phyloP scores from a whole-genome alignment of 225 moss, liverwort and hornwort genomes.

The Sphagnum tenellum region DNA sequence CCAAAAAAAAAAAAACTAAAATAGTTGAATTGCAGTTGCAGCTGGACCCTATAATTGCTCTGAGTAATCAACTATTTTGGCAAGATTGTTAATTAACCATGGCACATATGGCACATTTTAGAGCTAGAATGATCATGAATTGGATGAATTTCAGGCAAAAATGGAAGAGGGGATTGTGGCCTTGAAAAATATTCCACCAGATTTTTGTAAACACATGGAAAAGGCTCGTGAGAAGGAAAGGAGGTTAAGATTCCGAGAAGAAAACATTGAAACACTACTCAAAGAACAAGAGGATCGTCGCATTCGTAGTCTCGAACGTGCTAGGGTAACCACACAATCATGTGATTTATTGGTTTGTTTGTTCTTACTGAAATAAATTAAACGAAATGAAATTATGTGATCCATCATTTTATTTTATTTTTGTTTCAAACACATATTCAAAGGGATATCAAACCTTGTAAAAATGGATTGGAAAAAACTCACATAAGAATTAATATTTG shows the following conservation, averaged over 20 bases:
- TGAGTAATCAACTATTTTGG: too few relatives aligned
- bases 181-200: constrained; percentile 47
- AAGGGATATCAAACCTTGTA: neutral
- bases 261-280: constrained; percentile 44
- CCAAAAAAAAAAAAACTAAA: too few relatives aligned
- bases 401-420: neutral
- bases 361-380: neutral
- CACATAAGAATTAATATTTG: neutral
- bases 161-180: constrained; percentile 62
- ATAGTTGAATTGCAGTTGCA: too few relatives aligned
- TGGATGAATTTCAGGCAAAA: constrained; percentile 33
- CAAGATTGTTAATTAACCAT: too few relatives aligned
- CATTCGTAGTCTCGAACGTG: constrained; percentile 59
- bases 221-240: constrained; percentile 78
- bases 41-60: too few relatives aligned
- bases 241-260: constrained; percentile 60
- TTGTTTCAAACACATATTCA: neutral
- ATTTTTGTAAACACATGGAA: constrained; percentile 60
- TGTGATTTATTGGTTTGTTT: too few relatives aligned
- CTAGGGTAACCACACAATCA: constrained; percentile 21
- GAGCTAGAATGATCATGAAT: neutral
- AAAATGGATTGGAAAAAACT: neutral
- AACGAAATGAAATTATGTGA: neutral
- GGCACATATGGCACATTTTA: neutral
- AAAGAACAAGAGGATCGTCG: constrained; percentile 67